phyloP scores from a whole-genome alignment of 768 basidiomycete genomes.

The Cystofilobasidium capitatum region DNA sequence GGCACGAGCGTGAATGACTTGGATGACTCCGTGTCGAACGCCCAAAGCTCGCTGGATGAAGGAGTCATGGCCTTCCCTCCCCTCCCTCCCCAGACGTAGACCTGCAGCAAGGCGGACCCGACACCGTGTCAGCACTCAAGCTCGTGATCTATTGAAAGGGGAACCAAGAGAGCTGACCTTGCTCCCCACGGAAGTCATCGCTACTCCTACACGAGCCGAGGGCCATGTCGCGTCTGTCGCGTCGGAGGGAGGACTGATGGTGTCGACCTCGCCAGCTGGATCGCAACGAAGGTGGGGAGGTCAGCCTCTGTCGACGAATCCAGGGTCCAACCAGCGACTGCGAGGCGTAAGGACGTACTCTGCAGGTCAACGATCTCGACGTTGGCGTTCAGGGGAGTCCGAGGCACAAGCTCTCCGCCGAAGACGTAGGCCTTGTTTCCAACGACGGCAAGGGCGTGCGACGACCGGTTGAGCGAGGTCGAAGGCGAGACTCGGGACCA shows the following conservation, averaged over 20 bases:
- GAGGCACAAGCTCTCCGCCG: constrained; percentile 45
- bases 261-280: constrained; percentile 13
- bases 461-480: constrained; percentile 39
- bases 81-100: constrained; percentile 47
- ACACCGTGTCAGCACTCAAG: neutral
- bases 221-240: constrained; percentile 24
- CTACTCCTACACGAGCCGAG: constrained; percentile 33
- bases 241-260: neutral
- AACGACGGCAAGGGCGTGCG: constrained; percentile 42
- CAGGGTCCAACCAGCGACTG: too few relatives aligned
- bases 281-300: neutral
- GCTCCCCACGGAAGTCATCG: constrained; percentile 22
- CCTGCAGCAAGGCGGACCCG: neutral
- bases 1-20: constrained; percentile 17
- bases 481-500: constrained; percentile 18
- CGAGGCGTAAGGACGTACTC: constrained; percentile 3
- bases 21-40: constrained; percentile 1
- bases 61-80: constrained; percentile 41
- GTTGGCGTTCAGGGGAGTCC: constrained; percentile 42
- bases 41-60: constrained; percentile 8
- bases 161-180: constrained; percentile 17
- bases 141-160: neutral
- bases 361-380: constrained; percentile 29
- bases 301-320: neutral
- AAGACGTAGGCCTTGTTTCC: constrained; percentile 40